These are phyloP conservation scores for Bryoerythrophyllum caledonicum DNA, from an alignment of 225 moss, liverwort and hornwort genomes.

Conservation along the genomic window DNA sequence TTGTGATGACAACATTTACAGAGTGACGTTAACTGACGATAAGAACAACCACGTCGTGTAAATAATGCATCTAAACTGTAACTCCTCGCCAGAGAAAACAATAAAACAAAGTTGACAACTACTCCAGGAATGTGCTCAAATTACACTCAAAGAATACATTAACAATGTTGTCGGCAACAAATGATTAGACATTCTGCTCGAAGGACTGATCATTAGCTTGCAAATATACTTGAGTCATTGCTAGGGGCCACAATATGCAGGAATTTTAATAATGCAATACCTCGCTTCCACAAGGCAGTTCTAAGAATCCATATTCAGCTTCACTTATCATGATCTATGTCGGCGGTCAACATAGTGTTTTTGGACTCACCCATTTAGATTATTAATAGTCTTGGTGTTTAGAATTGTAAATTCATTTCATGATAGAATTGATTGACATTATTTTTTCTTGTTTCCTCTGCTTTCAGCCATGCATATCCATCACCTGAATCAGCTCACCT, in stretches of 20 bases:
- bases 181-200: neutral
- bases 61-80: neutral
- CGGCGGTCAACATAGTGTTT: neutral
- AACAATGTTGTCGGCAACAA: neutral
- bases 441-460: constrained; percentile 3
- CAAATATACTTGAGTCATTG: constrained; percentile 5
- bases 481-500: constrained; percentile 32
- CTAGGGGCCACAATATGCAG: neutral
- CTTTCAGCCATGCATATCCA: constrained; percentile 29
- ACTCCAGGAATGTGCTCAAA: neutral
- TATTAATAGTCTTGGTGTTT: neutral
- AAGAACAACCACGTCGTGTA: constrained; percentile 6
- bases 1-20: neutral
- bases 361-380: constrained; percentile 26
- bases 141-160: neutral
- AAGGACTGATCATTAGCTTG: neutral
- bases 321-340: neutral
- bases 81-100: neutral
- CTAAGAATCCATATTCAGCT: neutral
- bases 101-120: constrained; percentile 1
- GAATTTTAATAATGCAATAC: neutral
- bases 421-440: neutral
- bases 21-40: neutral
- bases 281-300: neutral
- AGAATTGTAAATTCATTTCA: constrained; percentile 11